Conservation (phyloP, 148 eudicot genomes). For the Linanthus parryae region DNA sequence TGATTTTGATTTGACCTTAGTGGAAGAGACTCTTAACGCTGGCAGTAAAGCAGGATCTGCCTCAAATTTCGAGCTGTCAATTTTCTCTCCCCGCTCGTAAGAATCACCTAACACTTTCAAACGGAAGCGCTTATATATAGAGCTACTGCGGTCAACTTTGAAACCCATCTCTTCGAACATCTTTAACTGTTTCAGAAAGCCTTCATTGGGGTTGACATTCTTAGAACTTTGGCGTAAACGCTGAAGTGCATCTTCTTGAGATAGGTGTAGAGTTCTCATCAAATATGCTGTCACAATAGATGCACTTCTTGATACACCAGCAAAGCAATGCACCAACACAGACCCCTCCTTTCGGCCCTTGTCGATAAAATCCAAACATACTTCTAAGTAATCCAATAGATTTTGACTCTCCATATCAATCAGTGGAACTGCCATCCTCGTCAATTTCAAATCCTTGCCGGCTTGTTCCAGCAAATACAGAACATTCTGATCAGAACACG, state of each 20-base stretch:
- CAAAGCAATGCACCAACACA: constrained; percentile 34
- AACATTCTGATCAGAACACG: constrained; percentile 49
- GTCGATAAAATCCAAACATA: constrained; percentile 75
- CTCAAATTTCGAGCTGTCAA: constrained; percentile 71
- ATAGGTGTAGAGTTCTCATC: constrained; percentile 80
- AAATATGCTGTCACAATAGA: constrained; percentile 87
- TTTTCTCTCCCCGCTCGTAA: constrained; percentile 69
- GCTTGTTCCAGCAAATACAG: constrained; percentile 68
- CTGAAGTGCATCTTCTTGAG: constrained; percentile 84
- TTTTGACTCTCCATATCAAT: constrained; percentile 83
- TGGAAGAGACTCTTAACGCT: constrained; percentile 26
- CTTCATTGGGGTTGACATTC: constrained; percentile 84
- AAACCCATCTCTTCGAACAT: constrained; percentile 84
- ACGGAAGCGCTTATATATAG: constrained; percentile 82
- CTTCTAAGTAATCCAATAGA: constrained; percentile 88
- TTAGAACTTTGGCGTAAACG: constrained; percentile 68
- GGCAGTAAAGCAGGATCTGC: constrained; percentile 74
- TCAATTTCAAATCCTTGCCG: constrained; percentile 80
- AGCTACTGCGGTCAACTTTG: constrained; percentile 66
- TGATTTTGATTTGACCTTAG: too few species aligned
- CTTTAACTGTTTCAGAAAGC: constrained; percentile 79
- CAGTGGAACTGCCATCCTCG: constrained; percentile 87
- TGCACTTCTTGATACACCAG: constrained; percentile 46
- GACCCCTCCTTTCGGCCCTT: constrained; percentile 63
- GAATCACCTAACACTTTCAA: constrained; percentile 74